Base-by-base conservation (phyloP, 164 flowering plant genomes). In the Vitis labrusca region DNA sequence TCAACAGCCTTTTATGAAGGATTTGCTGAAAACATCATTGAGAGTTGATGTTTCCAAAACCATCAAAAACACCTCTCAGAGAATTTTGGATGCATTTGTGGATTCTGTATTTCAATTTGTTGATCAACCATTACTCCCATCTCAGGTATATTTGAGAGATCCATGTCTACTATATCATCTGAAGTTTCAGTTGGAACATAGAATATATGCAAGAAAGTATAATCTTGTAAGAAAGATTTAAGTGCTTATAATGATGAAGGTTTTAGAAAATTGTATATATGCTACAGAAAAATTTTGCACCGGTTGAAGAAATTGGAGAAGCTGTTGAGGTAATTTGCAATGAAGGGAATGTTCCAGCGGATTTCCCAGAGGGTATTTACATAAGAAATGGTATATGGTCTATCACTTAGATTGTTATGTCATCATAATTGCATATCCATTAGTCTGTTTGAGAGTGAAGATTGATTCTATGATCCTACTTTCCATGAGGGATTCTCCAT, bases 301-400 rank as follows among this genome's bases (percentile, higher is more conserved):
- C 90, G 0, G 84, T 85, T 14, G 82, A 82, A 37, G 89, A 85
- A 74, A 66, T 86, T 8, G 75, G 71, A 55, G 72, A 75, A 61
- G 70, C 75, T 8, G 61, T 78, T 9, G 11, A 23, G 17, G 61
- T 86, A n/a, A 13, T 30, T 47, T 32, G 37, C 53, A 74, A 78
- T 27, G 78, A 77, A 77, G 92, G 89, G 9, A 50, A 64, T 50
- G 83, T 88, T 50, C 90, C 90, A 2, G 63, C 49, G 12, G 80
- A 82, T 57, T 88, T 86, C 65, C 84, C 88, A 0, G 76, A 75
- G 68, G 92, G 92, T 10, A 71, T 83, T 30, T 88, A 88, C 72
- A 74, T 88, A 66, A 80, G 92, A 86, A 84, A 83, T 49, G 92
- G 92, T 86, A 23, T 23, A 23, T 23, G 27, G 27, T 23, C 27